phyloP scores from a whole-genome alignment of 768 basidiomycete genomes.

The Suillus clintonianus region DNA sequence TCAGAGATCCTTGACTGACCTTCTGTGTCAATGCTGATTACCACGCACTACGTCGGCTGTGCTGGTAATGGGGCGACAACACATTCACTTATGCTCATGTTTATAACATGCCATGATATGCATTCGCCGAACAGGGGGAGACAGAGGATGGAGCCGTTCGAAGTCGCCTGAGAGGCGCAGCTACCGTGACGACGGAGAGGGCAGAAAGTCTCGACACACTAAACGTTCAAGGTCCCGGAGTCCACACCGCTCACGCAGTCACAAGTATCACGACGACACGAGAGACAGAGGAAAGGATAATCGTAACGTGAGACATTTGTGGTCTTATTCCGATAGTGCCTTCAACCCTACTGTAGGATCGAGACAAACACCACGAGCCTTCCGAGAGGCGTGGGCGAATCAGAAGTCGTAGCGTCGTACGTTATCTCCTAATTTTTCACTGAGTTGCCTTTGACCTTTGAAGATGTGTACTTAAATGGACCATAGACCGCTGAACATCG shows the following conservation, averaged over 20 bases:
- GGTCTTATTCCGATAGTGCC: background rate
- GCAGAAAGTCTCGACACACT: constrained; percentile 7
- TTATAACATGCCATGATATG: constrained; percentile 3
- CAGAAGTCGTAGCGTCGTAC: constrained; percentile 32
- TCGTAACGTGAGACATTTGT: background rate
- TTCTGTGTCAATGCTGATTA: constrained; percentile 24
- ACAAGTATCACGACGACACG: background rate
- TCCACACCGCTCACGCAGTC: constrained; percentile 12
- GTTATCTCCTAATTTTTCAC: constrained; percentile 6
- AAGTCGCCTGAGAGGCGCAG: constrained; percentile 21
- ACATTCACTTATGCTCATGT: background rate
- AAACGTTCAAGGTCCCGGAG: constrained; percentile 26
- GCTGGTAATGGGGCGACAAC: constrained; percentile 20
- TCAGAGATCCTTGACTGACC: constrained; percentile 21
- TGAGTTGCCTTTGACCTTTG: constrained; percentile 20
- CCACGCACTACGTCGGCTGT: constrained; percentile 13
- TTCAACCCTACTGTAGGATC: constrained; percentile 8
- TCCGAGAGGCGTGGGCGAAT: constrained; percentile 6
- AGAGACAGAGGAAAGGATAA: constrained; percentile 10
- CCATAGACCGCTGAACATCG: constrained; percentile 23
- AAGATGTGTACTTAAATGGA: constrained; percentile 22
- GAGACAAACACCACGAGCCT: constrained; percentile 5
- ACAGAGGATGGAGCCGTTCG: constrained; percentile 24
- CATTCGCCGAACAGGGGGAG: constrained; percentile 14
- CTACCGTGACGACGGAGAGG: constrained; percentile 12